A percentile compares a stretch with the other conserved stretches of the same genome.
phyloP scores from a whole-genome alignment of 2,329 filamentous ascomycete genomes.

The Alternaria alternata region DNA sequence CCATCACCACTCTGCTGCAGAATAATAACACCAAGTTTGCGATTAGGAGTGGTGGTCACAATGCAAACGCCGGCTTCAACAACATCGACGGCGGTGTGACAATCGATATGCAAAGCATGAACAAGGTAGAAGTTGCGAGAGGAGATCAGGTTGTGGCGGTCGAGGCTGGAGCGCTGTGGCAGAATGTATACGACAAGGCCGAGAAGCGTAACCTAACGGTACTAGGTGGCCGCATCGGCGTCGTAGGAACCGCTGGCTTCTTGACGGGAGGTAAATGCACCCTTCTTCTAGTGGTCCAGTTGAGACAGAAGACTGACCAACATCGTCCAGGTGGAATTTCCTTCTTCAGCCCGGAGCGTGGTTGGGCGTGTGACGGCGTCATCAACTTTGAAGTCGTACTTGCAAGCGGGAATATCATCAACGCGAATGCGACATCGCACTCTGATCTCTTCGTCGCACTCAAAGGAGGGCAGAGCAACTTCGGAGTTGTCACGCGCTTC shows the following conservation, averaged over 20 bases:
- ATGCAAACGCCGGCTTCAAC: slow-evolving; percentile 35
- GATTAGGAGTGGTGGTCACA: slow-evolving; percentile 37
- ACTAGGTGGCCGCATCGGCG: slow-evolving; percentile 35
- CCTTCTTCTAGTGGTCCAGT: neutral
- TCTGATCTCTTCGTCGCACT: slow-evolving; percentile 52
- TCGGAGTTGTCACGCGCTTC: slow-evolving; percentile 55
- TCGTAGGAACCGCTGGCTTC: slow-evolving; percentile 42
- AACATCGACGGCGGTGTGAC: slow-evolving; percentile 43
- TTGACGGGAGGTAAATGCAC: slow-evolving; percentile 37
- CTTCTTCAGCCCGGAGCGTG: slow-evolving; percentile 29
- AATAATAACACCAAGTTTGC: slow-evolving; percentile 30
- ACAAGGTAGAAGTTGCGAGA: slow-evolving; percentile 23
- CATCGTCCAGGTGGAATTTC: slow-evolving; percentile 27
- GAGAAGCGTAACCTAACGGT: slow-evolving; percentile 28
- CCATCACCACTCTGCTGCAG: slow-evolving; percentile 20
- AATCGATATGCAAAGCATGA: slow-evolving; percentile 41
- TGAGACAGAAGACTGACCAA: neutral
- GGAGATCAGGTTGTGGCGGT: slow-evolving; percentile 28
- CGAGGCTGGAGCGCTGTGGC: slow-evolving; percentile 43
- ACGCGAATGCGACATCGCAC: slow-evolving; percentile 47
- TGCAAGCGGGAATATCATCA: slow-evolving; percentile 48
- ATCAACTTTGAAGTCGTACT: slow-evolving; percentile 49
- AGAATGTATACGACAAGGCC: slow-evolving; percentile 46
- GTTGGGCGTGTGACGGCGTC: slow-evolving; percentile 36
- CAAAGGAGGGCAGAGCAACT: slow-evolving; percentile 56